These are phyloP conservation scores for Theobroma cacao DNA, from an alignment of 345 rosid species.

Conservation along the genomic window DNA sequence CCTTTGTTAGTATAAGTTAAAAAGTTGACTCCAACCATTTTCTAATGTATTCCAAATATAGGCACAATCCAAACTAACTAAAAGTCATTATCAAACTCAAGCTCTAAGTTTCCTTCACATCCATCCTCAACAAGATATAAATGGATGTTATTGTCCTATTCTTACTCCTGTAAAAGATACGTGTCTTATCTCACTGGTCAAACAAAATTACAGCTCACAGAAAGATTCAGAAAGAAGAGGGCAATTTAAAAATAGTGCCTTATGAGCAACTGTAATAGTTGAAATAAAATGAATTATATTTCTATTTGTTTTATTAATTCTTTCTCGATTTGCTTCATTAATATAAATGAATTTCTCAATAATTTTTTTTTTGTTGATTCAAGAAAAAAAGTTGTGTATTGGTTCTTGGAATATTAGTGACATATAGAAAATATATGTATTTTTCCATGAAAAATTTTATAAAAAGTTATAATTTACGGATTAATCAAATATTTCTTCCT, in stretches of 20 bases:
- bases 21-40: neutral
- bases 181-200: neutral
- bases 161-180: neutral
- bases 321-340: neutral
- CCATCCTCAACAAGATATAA: neutral
- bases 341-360: neutral
- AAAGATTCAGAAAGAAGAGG: neutral
- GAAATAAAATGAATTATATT: neutral
- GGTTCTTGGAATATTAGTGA: neutral
- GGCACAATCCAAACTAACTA: neutral
- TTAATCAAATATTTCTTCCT: neutral
- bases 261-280: neutral
- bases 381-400: neutral
- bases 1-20: neutral
- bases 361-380: neutral
- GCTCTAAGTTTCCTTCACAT: neutral
- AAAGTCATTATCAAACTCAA: constrained; percentile 1
- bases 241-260: neutral
- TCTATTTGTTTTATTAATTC: neutral
- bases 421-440: neutral
- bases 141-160: neutral
- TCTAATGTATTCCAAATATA: neutral
- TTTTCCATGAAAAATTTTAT: neutral
- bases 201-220: neutral
- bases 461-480: neutral